phyloP scores from a whole-genome alignment of 176 grass and related monocot species.

The Lolium perenne region DNA sequence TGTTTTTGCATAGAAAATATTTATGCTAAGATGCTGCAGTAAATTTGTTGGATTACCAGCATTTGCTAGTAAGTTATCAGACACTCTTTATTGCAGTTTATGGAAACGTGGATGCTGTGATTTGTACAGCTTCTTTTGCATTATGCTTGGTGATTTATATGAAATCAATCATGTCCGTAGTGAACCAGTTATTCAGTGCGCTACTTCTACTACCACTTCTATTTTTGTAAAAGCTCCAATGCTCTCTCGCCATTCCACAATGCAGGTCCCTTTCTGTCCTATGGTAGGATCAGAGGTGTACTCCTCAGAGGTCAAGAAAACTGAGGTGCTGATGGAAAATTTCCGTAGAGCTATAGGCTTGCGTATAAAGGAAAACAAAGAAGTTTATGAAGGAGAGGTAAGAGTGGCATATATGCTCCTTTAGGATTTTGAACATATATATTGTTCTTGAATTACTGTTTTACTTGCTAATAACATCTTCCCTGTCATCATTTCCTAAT shows the following conservation, averaged over 20 bases:
- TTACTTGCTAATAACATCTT: not conserved
- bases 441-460: not conserved
- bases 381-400: conserved; percentile 98
- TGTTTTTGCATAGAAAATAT: not conserved
- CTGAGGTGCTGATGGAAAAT: conserved; percentile 95
- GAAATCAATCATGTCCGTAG: not conserved
- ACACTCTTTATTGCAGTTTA: not conserved
- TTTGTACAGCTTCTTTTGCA: conserved; percentile 21
- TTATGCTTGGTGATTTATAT: not conserved
- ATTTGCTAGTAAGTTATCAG: not conserved
- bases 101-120: not conserved
- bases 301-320: conserved; percentile 98
- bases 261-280: conserved; percentile 93
- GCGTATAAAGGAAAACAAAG: conserved; percentile 98
- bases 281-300: conserved; percentile 99
- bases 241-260: conserved; percentile 3
- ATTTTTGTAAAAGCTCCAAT: conserved; percentile 10
- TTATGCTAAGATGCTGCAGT: not conserved
- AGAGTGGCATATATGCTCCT: conserved; percentile 13
- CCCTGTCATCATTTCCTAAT: not conserved
- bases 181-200: not conserved
- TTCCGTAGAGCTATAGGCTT: conserved; percentile 89
- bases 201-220: not conserved
- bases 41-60: conserved; percentile 20
- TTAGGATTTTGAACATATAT: not conserved